Evolutionary conservation across 192 early-diverging fungal genomes (phyloP).

Genomic region (Funneliformis geosporum): DNA sequence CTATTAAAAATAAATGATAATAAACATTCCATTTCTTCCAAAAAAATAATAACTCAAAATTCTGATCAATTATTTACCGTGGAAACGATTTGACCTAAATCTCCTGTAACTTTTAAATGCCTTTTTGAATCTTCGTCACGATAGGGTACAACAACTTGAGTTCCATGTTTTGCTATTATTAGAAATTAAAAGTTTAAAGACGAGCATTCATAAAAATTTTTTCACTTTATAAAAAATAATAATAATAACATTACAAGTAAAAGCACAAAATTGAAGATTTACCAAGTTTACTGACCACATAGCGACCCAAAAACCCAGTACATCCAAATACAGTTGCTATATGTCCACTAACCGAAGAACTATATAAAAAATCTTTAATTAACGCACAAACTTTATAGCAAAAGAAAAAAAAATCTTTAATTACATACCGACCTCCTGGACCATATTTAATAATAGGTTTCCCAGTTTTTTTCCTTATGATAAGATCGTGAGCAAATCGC

Average conservation of each 20-base stretch:
- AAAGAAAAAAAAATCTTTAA: background rate
- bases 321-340: conserved; percentile 93
- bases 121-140: conserved; percentile 83
- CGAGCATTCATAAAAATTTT: background rate
- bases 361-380: conserved; percentile 31
- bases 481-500: conserved; percentile 57
- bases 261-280: conserved; percentile 26
- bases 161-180: conserved; percentile 78
- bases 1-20: conserved; percentile 37
- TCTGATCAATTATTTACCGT: conserved; percentile 49
- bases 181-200: background rate
- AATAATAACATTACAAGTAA: background rate
- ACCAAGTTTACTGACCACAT: conserved; percentile 90
- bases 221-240: background rate
- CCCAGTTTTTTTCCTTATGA: conserved; percentile 54
- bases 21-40: no score
- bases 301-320: conserved; percentile 94
- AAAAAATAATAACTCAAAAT: background rate
- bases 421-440: conserved; percentile 62
- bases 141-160: conserved; percentile 88
- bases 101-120: conserved; percentile 90
- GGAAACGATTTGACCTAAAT: conserved; percentile 91
- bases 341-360: conserved; percentile 83
- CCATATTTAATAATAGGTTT: conserved; percentile 65
- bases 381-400: background rate